A percentile compares a stretch with the other conserved stretches of the same genome.
These are phyloP conservation scores for Microcyclosporella mali DNA, from an alignment of 2,329 filamentous ascomycete genomes.

Conservation along the genomic window DNA sequence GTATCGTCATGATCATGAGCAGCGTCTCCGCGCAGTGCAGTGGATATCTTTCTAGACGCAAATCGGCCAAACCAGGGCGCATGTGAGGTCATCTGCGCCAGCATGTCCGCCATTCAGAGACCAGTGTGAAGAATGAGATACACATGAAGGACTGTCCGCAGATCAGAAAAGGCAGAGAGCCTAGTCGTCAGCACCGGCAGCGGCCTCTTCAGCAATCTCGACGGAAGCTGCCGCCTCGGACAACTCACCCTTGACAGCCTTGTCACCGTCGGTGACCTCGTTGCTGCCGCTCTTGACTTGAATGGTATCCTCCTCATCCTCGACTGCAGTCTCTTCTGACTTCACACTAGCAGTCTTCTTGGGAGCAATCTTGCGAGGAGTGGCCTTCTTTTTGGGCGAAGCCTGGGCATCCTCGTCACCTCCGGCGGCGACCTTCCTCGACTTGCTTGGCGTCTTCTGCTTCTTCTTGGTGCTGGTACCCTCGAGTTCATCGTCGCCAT, in stretches of 20 bases:
- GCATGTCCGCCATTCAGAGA: too few relatives aligned
- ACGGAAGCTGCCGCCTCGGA: conserved; percentile 3
- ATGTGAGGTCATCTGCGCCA: too few relatives aligned
- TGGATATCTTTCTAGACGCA: too few relatives aligned
- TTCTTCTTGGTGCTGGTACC: conserved; percentile 13
- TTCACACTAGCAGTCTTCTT: conserved; percentile 15
- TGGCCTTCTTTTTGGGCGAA: conserved; percentile 1
- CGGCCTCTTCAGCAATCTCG: conserved; percentile 5
- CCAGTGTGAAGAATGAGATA: too few relatives aligned
- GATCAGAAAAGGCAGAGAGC: too few relatives aligned
- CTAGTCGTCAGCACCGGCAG: conserved; percentile 4
- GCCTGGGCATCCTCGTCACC: conserved; percentile 17
- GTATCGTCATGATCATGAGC: too few relatives aligned
- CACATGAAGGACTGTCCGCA: too few relatives aligned
- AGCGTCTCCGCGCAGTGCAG: too few relatives aligned
- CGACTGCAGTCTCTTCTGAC: not conserved
- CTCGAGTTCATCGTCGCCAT: conserved; percentile 6
- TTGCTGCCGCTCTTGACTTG: not conserved
- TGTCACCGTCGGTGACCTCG: conserved; percentile 2
- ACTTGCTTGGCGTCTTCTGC: conserved; percentile 24
- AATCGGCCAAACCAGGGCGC: too few relatives aligned
- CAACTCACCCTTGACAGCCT: conserved; percentile 9
- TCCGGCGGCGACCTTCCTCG: conserved; percentile 12
- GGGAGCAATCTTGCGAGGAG: conserved; percentile 16
- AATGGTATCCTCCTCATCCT: not conserved